phyloP scores from a whole-genome alignment of 1,284 basidiomycete genomes.

The Mycena citricolor region DNA sequence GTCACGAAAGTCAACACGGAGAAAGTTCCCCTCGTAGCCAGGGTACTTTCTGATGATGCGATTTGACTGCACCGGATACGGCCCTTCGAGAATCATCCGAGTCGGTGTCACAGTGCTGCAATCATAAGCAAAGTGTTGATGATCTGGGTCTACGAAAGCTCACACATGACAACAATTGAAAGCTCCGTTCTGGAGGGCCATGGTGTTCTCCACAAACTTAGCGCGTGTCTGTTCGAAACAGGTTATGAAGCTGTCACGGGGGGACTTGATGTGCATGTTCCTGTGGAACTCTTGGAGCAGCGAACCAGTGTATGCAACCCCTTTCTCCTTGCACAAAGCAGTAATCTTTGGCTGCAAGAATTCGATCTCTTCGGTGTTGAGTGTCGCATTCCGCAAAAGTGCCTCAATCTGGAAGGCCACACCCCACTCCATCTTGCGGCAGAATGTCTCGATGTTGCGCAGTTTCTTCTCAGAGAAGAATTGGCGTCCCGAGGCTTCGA shows the following conservation, averaged over 20 bases:
- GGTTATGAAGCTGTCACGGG: conserved; percentile 42
- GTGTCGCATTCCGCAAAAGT: conserved; percentile 55
- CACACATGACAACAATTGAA: conserved; percentile 23
- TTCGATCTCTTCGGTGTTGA: conserved; percentile 57
- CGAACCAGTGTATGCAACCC: conserved; percentile 38
- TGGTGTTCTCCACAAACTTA: conserved; percentile 24
- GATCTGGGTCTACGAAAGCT: not conserved
- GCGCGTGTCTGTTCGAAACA: conserved; percentile 48
- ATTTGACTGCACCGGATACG: conserved; percentile 66
- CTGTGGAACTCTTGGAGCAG: conserved; percentile 54
- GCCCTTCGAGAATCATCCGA: conserved; percentile 69
- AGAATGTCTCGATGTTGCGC: conserved; percentile 40
- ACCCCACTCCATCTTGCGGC: conserved; percentile 51
- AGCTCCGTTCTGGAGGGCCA: conserved; percentile 8
- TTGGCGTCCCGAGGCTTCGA: conserved; percentile 47
- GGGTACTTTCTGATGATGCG: conserved; percentile 57
- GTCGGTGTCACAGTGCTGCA: conserved; percentile 72
- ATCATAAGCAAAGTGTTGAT: conserved; percentile 26
- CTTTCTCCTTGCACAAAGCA: conserved; percentile 34
- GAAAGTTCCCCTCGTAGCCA: conserved; percentile 60
- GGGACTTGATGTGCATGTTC: conserved; percentile 40
- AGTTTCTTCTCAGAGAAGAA: conserved; percentile 54
- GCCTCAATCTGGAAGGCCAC: conserved; percentile 72
- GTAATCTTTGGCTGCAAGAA: conserved; percentile 44
- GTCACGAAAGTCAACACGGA: conserved; percentile 78